Conservation (phyloP, 2,329 filamentous ascomycete species). For the Ophiocordyceps robertsii region DNA sequence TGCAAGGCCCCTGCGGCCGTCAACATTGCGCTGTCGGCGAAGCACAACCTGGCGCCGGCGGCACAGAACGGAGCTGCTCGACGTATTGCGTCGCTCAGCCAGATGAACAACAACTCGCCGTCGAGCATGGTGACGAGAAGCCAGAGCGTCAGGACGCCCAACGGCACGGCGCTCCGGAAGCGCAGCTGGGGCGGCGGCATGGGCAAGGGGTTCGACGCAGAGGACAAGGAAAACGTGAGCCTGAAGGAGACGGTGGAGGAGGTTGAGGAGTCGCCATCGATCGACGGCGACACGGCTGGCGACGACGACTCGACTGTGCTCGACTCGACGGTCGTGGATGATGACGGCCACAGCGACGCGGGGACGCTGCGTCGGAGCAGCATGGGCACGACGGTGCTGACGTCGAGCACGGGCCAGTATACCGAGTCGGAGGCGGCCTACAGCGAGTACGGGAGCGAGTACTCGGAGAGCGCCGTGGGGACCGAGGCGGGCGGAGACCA, state of each 20-base stretch:
- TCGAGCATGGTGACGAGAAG: slow-evolving; percentile 57
- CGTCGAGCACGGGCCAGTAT: slow-evolving; percentile 23
- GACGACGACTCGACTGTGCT: slow-evolving; percentile 5
- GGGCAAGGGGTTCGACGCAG: slow-evolving; percentile 35
- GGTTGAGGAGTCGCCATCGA: slow-evolving; percentile 15
- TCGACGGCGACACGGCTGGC: slow-evolving; percentile 1
- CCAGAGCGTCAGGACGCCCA: slow-evolving; percentile 59
- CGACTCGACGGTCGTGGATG: slow-evolving; percentile 7
- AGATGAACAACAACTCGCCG: slow-evolving; percentile 67
- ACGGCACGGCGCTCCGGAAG: slow-evolving; percentile 41
- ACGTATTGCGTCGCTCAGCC: slow-evolving; percentile 79
- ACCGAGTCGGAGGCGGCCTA: slow-evolving; percentile 22
- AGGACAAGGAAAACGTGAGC: slow-evolving; percentile 50
- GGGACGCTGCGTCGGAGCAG: slow-evolving; percentile 35
- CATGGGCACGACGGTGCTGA: slow-evolving; percentile 33
- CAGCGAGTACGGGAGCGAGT: slow-evolving; percentile 30
- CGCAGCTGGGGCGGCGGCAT: slow-evolving; percentile 50
- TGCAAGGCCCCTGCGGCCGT: slow-evolving; percentile 23
- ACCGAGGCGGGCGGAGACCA: slow-evolving; percentile 13
- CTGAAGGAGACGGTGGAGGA: slow-evolving; percentile 54
- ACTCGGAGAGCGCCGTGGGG: slow-evolving; percentile 10
- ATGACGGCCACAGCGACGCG: slow-evolving; percentile 33
- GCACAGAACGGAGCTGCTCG: slow-evolving; percentile 46
- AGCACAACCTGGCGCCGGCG: slow-evolving; percentile 31
- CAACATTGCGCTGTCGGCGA: slow-evolving; percentile 40